Evolutionary conservation across 1,284 basidiomycete genomes (phyloP), one percentile per base, ranked within the genome.

Genomic region (Melampsora larici-populina): DNA sequence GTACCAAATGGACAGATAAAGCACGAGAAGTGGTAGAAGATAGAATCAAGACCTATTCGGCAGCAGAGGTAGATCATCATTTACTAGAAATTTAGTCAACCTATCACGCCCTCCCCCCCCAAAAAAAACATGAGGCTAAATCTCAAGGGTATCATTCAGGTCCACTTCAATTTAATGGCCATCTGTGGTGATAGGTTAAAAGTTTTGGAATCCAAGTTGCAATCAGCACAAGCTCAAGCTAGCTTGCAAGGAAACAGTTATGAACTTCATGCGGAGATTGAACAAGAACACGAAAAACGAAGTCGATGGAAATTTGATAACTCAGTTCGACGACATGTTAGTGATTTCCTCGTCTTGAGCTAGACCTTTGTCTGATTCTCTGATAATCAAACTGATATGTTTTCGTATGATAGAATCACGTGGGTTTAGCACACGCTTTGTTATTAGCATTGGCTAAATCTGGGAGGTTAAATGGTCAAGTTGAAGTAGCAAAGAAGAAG

Each of bases 121-220:
- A n/a, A 36, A 18, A 58, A 72, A 78, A 62, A 43, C 13, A 29
- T 0, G 26, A 8, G 29, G 36, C 36, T 36, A 36, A 36, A 36
- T 36, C 36, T 36, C 36, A 36, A 36, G 36, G 36, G 36, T 36
- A 36, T 36, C 9, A 75, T 71, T 18, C 76, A 82, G 70, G 79
- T 96, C 79, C 92, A 94, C 84, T 97, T 97, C 86, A 94, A 91
- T 84, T 88, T 97, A 51, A 88, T 95, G 67, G 92, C 92, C 7
- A 86, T 97, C 58, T 81, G 80, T 2, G 79, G 78, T 9, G 79
- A 81, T 6, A 71, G 76, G 9, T 43, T 79, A 5, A 46, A 51
- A n/a, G 78, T 79, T 18, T 43, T 78, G 13, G 31, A 67, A 36
- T n/a, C 26, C 60, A 7, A 62, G 70, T 46, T 7, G 21, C 55